These are phyloP conservation scores for Dendrocalamus sinicus DNA, from an alignment of 176 grass and related monocot genomes.

Conservation along the genomic window DNA sequence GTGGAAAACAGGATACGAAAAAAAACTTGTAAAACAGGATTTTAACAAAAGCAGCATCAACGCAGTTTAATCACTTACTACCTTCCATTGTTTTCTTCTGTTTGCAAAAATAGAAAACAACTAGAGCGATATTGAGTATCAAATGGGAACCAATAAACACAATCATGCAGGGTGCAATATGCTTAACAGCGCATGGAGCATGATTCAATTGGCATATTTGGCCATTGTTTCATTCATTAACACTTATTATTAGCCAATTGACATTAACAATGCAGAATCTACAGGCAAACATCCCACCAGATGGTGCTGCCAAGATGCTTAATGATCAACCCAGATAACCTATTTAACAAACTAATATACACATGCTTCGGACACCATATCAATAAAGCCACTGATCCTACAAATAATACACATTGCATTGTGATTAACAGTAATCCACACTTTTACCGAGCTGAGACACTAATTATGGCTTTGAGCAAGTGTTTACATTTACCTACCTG, in stretches of 20 bases:
- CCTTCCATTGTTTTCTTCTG: background rate
- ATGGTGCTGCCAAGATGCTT: background rate
- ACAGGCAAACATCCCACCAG: background rate
- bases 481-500: constrained; percentile 55
- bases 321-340: constrained; percentile 3
- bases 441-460: background rate
- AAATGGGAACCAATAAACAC: constrained; percentile 6
- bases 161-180: background rate
- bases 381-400: background rate
- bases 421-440: background rate
- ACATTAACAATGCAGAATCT: background rate
- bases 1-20: background rate
- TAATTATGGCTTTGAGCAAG: constrained; percentile 25
- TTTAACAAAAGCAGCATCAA: background rate
- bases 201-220: background rate
- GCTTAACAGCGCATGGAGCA: background rate
- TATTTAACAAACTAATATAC: constrained; percentile 8
- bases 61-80: background rate
- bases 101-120: constrained; percentile 19
- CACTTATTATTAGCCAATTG: background rate
- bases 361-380: background rate
- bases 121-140: background rate
- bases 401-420: background rate
- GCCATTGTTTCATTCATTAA: background rate
- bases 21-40: background rate